Conservation (phyloP, 176 grass and related monocot genomes). For the Paspalum vaginatum region DNA sequence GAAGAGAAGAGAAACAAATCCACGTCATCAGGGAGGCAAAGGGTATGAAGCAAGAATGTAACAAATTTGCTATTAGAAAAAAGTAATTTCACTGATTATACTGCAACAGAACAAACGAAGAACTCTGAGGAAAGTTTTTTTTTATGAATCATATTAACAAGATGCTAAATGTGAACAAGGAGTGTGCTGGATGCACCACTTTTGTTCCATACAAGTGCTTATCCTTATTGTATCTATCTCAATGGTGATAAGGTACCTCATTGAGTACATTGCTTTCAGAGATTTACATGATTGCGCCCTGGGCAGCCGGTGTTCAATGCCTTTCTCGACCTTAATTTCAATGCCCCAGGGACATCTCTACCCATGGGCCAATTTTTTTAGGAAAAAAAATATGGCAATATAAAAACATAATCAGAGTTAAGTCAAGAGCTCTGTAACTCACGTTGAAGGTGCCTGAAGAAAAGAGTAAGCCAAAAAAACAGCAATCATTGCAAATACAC, state of each 20-base stretch:
- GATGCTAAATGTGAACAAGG: background rate
- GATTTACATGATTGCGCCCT: background rate
- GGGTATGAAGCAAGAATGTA: background rate
- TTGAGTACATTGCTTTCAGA: background rate
- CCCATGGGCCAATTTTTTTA: background rate
- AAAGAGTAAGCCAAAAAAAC: constrained; percentile 98
- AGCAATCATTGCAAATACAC: constrained; percentile 95
- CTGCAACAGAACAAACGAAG: constrained; percentile 10
- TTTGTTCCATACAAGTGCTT: constrained; percentile 17
- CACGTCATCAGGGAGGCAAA: background rate
- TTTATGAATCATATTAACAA: constrained; percentile 5
- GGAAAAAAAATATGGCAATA: no score
- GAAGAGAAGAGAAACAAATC: background rate
- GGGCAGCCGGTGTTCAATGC: background rate
- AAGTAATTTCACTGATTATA: background rate
- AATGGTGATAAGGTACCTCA: background rate
- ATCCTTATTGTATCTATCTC: constrained; percentile 1
- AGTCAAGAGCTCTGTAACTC: constrained; percentile 36
- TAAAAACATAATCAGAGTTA: constrained; percentile 8
- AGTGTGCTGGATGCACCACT: background rate
- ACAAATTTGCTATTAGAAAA: background rate
- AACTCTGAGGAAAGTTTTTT: background rate
- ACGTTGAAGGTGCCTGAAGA: constrained; percentile 99
- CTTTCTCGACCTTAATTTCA: background rate
- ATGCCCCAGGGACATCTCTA: background rate